phyloP scores from a whole-genome alignment of 805 yeast species.

The Starmerella bacillaris region DNA sequence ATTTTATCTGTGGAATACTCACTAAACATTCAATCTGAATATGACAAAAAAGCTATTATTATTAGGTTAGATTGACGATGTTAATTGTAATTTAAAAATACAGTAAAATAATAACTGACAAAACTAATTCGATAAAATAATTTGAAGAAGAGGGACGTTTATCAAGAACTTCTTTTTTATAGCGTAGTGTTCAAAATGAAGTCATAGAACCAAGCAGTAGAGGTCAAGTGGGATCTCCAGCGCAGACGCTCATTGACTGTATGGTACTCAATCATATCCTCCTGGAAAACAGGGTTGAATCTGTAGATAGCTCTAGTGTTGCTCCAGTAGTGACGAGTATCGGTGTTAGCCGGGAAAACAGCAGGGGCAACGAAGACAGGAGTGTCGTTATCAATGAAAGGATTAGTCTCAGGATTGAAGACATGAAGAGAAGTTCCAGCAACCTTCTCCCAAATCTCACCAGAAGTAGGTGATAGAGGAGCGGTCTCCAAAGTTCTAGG shows the following conservation, averaged over 20 bases:
- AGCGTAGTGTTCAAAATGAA: constrained; percentile 16
- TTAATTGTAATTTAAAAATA: too few relatives aligned
- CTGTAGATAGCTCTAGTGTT: constrained; percentile 45
- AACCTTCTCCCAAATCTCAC: constrained; percentile 33
- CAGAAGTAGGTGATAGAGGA: constrained; percentile 32
- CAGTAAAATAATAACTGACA: too few relatives aligned
- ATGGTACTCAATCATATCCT: constrained; percentile 29
- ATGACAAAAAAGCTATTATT: too few relatives aligned
- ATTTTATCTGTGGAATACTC: too few relatives aligned
- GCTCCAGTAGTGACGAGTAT: constrained; percentile 48
- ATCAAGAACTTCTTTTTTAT: background rate
- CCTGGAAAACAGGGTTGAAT: constrained; percentile 32
- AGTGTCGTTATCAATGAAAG: constrained; percentile 17
- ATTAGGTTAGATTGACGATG: too few relatives aligned
- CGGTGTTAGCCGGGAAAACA: constrained; percentile 53
- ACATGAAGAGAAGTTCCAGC: constrained; percentile 48
- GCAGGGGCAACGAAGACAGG: constrained; percentile 35
- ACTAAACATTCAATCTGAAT: too few relatives aligned
- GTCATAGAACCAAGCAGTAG: constrained; percentile 21
- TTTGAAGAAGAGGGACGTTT: too few relatives aligned
- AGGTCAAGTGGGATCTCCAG: constrained; percentile 34
- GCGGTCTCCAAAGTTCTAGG: constrained; percentile 31
- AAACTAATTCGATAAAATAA: too few relatives aligned
- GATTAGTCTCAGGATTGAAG: constrained; percentile 27
- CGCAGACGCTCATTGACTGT: constrained; percentile 43